Base-by-base conservation (phyloP, 139 green algal species). In the Coccomyxa sp. region DNA sequence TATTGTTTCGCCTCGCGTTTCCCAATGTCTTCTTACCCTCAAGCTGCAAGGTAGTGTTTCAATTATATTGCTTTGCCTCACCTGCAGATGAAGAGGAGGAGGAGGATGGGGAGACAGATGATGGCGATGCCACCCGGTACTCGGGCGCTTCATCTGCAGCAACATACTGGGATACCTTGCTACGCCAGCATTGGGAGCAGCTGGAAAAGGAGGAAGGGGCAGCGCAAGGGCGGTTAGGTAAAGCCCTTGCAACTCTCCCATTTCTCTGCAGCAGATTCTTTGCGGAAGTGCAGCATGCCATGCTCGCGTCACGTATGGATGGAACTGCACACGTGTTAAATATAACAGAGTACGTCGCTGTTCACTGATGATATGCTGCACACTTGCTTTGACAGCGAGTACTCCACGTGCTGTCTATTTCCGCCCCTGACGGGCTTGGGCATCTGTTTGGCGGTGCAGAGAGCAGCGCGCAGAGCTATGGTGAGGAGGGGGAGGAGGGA, bases 151-250 rank as follows among this genome's bases (percentile, higher is more conserved):
- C n/a, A 0, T 68, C 16, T 25, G 51, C 23, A 23, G 21, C 77
- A 71, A 86, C 27, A 86, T 93, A 90, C 86, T 96, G 92, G 92
- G 86, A 85, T 13, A 25, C 21, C 16, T 88, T 96, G 89, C 87
- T 96, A 80, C 82, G 85, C 14, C 78, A 83, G 30, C 82, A 85
- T 14, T 94, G 89, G 87, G 82, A 93, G 78, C 80, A 71, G 58
- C 87, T 94, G 85, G 82, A 87, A 81, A 58, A 67, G 14, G 89
- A 94, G 71, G 91, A 94, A 79, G 89, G 87, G 74, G 57, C 82
- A 30, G 59, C 79, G 0, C 71, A 68, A 58, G 76, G 21, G 66
- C 32, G 25, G 38, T 51, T 51, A 51, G 38, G 38, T 51, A 7
- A 7, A 51, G 38, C 38, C 7, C 38, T 51, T 51, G 38, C 38